Evolutionary conservation across 768 basidiomycete species (phyloP).

Genomic region (Russula emetica): DNA sequence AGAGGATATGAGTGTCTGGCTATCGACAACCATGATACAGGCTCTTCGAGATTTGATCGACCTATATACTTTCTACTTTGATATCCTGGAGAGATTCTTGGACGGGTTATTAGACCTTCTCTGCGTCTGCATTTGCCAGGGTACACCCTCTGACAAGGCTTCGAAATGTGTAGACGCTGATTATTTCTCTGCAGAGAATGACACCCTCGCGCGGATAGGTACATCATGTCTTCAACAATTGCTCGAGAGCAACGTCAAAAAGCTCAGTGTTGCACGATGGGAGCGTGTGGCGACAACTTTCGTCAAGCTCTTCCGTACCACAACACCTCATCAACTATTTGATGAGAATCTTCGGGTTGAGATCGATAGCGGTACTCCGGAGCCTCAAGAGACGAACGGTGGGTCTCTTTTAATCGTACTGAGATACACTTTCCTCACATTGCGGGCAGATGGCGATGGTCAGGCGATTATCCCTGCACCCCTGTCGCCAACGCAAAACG

Average conservation of each 20-base stretch:
- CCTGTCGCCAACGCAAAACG: slow-evolving; percentile 63
- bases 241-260: slow-evolving; percentile 86
- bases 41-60: slow-evolving; percentile 93
- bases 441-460: slow-evolving; percentile 52
- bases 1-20: slow-evolving; percentile 99
- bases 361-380: slow-evolving; percentile 56
- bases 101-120: slow-evolving; percentile 92
- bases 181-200: slow-evolving; percentile 66
- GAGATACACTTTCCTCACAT: slow-evolving; percentile 19
- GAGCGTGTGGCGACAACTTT: slow-evolving; percentile 89
- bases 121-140: slow-evolving; percentile 98
- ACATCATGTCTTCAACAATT: slow-evolving; percentile 97
- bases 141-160: slow-evolving; percentile 42
- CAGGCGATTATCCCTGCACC: slow-evolving; percentile 81
- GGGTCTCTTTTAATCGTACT: neutral
- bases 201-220: slow-evolving; percentile 94
- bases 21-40: slow-evolving; percentile 98
- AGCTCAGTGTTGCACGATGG: slow-evolving; percentile 82
- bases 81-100: slow-evolving; percentile 80
- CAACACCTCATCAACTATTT: slow-evolving; percentile 95
- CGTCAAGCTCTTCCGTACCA: slow-evolving; percentile 93
- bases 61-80: slow-evolving; percentile 93
- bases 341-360: slow-evolving; percentile 88
- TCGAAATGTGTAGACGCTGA: slow-evolving; percentile 1
- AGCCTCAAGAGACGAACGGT: slow-evolving; percentile 47